These are phyloP conservation scores for Rugonectria rugulosa DNA, from an alignment of 2,329 filamentous ascomycete species.

Conservation along the genomic window DNA sequence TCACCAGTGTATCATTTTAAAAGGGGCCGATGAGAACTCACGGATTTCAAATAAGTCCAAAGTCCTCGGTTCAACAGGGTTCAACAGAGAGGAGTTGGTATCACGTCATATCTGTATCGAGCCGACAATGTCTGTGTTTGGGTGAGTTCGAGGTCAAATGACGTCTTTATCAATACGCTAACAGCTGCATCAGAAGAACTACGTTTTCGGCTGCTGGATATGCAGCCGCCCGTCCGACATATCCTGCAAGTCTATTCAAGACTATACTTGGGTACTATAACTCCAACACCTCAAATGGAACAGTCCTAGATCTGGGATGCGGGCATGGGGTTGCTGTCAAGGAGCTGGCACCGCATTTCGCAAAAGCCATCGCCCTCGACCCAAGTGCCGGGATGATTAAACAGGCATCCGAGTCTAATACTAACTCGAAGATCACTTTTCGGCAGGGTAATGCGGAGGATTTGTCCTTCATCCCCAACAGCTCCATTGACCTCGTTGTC, in stretches of 20 bases:
- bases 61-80: neutral
- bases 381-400: constrained; percentile 65
- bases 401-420: constrained; percentile 54
- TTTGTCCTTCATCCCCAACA: constrained; percentile 56
- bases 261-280: constrained; percentile 63
- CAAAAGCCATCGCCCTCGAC: constrained; percentile 60
- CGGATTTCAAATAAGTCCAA: neutral
- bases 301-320: constrained; percentile 67
- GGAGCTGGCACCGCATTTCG: constrained; percentile 61
- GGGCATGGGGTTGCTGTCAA: constrained; percentile 67
- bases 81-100: neutral
- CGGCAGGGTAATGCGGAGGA: constrained; percentile 61
- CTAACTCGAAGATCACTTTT: constrained; percentile 56
- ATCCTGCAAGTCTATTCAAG: constrained; percentile 62
- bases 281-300: constrained; percentile 39
- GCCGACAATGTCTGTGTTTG: constrained; percentile 35
- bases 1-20: neutral
- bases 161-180: neutral
- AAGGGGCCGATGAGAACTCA: neutral
- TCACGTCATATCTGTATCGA: neutral
- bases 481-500: constrained; percentile 59
- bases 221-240: constrained; percentile 66
- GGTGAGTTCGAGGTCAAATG: constrained; percentile 24
- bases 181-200: constrained; percentile 52
- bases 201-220: constrained; percentile 65